These are phyloP conservation scores for Nicotiana attenuata DNA, from an alignment of 257 asterid species.

Conservation along the genomic window DNA sequence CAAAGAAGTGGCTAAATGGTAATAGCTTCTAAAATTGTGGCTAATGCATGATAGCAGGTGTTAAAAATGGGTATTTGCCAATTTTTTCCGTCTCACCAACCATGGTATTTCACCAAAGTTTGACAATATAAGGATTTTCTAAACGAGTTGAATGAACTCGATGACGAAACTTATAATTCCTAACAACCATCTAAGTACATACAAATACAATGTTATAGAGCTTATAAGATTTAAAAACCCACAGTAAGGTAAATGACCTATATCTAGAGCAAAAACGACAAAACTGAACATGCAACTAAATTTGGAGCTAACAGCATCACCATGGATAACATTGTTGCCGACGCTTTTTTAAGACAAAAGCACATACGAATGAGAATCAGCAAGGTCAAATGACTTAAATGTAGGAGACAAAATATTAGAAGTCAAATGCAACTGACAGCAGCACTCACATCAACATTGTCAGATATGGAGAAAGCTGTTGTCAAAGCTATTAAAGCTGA, in stretches of 20 bases:
- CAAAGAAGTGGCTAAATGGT: too few species aligned
- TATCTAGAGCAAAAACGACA: neutral
- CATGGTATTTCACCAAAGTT: neutral
- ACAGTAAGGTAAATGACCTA: neutral
- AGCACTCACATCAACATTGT: constrained; percentile 40
- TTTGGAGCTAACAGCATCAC: constrained; percentile 21
- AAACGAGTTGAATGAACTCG: neutral
- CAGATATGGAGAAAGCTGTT: constrained; percentile 51
- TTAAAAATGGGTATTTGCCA: too few species aligned
- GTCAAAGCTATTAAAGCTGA: constrained; percentile 69
- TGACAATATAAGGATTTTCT: neutral
- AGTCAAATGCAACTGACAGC: constrained; percentile 9
- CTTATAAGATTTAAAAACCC: neutral
- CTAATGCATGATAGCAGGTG: too few species aligned
- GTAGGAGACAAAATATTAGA: neutral
- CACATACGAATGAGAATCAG: neutral
- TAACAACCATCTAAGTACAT: neutral
- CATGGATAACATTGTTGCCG: constrained; percentile 4
- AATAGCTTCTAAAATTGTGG: too few species aligned
- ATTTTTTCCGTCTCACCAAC: neutral
- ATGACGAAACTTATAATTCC: neutral
- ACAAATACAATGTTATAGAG: neutral
- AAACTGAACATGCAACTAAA: neutral
- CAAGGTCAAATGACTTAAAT: neutral
- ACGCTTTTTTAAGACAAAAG: neutral